Evolutionary conservation across 1,284 basidiomycete species (phyloP), one percentile per base, ranked within the genome.

Genomic region (Paramarasmius palmivorus): DNA sequence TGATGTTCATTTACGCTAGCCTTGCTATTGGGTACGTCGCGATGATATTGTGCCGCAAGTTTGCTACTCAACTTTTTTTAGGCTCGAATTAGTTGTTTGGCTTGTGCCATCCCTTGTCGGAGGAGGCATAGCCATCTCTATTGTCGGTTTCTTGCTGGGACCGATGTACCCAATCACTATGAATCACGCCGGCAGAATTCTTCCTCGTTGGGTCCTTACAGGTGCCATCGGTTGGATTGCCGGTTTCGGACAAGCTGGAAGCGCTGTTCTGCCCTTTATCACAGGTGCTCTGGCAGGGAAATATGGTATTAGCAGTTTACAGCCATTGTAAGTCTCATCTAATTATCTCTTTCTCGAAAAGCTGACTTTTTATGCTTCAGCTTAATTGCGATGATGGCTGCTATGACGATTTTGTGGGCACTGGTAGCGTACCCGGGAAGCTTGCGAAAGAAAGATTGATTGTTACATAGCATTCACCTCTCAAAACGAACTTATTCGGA

Each of bases 101-200:
- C 40, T 61, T 40, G 57, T 61, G 1, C 57, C 58, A 4, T 60
- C 57, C 22, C 52, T 60, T 37, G 22, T 59, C 46, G 59, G 58
- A 14, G 57, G 50, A 40, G 59, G 29, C 12, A 12, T 32, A 32
- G 29, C 29, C 29, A 32, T 84, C 37, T 75, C 82, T 3, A 62
- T 86, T 49, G 71, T 86, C 50, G 86, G 86, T 37, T 46, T 79
- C n/a, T 65, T 81, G 14, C 68, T 82, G 4, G 79, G 79, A 0
- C 85, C 86, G 0, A 82, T 87, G 73, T 89, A 84, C 62, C 86
- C 85, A 0, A 83, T 86, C 54, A 76, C 81, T n/a, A 81, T 86
- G 72, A 83, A 81, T 61, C 75, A 82, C 52, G 70, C 82, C 3
- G 75, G 77, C 8, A 71, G 75, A 1, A 71, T 88, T 53, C 67